Percentiles rank a stretch among this genome's conserved stretches.
phyloP scores from a whole-genome alignment of 305 asterid genomes.

The Plantago lanceolata region DNA sequence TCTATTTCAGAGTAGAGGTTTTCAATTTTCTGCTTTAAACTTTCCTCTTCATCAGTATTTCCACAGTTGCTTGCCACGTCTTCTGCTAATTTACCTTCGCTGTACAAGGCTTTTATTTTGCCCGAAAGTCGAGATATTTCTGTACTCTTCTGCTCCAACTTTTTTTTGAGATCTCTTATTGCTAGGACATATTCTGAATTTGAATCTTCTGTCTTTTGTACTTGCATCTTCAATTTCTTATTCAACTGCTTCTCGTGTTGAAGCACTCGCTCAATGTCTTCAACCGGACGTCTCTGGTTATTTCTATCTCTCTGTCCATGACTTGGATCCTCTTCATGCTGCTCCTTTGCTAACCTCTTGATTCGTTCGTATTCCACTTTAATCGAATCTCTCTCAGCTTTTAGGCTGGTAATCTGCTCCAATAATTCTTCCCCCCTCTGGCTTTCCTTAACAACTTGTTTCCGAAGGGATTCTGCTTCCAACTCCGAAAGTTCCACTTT shows the following conservation, averaged over 20 bases:
- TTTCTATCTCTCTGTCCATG: slow-evolving; percentile 28
- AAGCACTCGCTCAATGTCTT: slow-evolving; percentile 53
- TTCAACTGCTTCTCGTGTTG: slow-evolving; percentile 55
- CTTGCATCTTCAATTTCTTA: slow-evolving; percentile 47
- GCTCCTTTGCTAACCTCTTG: slow-evolving; percentile 35
- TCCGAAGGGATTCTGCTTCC: slow-evolving; percentile 72
- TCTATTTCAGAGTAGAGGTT: slow-evolving; percentile 57
- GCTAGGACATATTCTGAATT: slow-evolving; percentile 78
- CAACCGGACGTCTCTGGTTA: slow-evolving; percentile 35
- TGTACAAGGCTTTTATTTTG: slow-evolving; percentile 41
- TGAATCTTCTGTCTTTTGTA: slow-evolving; percentile 80
- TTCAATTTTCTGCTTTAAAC: slow-evolving; percentile 46
- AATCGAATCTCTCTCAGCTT: slow-evolving; percentile 58
- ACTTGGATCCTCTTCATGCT: slow-evolving; percentile 35
- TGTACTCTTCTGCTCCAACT: slow-evolving; percentile 60
- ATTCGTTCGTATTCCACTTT: slow-evolving; percentile 57
- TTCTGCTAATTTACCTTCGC: slow-evolving; percentile 32
- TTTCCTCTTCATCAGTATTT: slow-evolving; percentile 42
- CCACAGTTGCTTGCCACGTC: slow-evolving; percentile 27
- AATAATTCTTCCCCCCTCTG: slow-evolving; percentile 59
- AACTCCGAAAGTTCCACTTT: slow-evolving; percentile 70
- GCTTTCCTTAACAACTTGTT: slow-evolving; percentile 64
- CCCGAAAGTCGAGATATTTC: slow-evolving; percentile 58
- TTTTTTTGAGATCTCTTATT: slow-evolving; percentile 66
- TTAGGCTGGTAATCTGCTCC: slow-evolving; percentile 44